Evolutionary conservation across 2,329 filamentous ascomycete species (phyloP), one percentile per base, ranked within the genome.

Genomic region (Ilyonectria destructans): DNA sequence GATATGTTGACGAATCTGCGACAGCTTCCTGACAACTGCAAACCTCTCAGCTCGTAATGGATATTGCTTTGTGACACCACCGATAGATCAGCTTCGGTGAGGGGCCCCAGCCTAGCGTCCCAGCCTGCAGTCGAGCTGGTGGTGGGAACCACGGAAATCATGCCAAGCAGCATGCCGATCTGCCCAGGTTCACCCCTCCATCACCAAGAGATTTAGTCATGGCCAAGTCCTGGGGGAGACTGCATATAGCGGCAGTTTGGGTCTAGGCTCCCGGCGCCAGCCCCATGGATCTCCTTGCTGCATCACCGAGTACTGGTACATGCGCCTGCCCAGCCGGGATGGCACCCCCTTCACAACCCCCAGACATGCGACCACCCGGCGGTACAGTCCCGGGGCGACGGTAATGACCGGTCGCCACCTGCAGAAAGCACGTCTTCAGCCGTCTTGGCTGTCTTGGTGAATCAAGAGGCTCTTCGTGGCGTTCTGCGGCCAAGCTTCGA

Each of bases 191-290:
- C 46, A 23, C 43, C 60, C 43, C 33, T 57, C 65, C 52, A 37
- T 46, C 23, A 58, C 60, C 61, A 60, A 65, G 19, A 58, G 66
- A 67, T 70, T 71, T 58, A 49, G 54, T 69, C 59, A 58, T 61
- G 65, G 56, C 64, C 59, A 65, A 65, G 65, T 65, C 35, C 65
- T 71, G 67, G 70, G 57, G 70, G 69, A 68, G 73, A 72, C 62
- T 70, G 70, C 73, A 67, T 69, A 46, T 49, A 13, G 55, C 57
- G 40, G 52, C 31, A 61, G 56, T 49, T 23, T 60, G 56, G 61
- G 64, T 48, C 57, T 67, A 54, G 60, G 52, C 26, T 63, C 59
- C 66, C 58, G 52, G 62, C 62, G 45, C 62, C 67, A 67, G 26
- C 45, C 21, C 33, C 35, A 43, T 56, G 60, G 43, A 52, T 33